Evolutionary conservation across 257 asterid genomes (phyloP).

Genomic region (Nicotiana attenuata): DNA sequence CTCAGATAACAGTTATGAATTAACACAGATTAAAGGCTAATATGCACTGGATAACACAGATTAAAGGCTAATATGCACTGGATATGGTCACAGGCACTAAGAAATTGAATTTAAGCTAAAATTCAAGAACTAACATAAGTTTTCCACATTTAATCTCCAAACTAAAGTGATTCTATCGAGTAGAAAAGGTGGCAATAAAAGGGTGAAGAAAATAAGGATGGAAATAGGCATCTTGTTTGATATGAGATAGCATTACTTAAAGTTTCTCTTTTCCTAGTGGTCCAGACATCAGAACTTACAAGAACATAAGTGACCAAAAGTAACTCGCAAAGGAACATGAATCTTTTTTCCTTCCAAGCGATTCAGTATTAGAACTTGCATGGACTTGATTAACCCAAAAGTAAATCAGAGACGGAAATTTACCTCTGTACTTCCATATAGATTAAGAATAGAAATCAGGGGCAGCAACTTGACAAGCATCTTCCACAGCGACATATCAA

Average conservation of each 20-base stretch:
- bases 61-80: background rate
- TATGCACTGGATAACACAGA: background rate
- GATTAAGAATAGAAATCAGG: constrained; percentile 59
- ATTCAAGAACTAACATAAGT: background rate
- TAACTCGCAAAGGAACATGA: background rate
- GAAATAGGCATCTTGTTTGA: background rate
- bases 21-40: no score
- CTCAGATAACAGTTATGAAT: background rate
- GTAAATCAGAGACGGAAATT: background rate
- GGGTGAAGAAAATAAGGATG: background rate
- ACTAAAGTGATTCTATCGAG: background rate
- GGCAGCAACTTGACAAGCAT: constrained; percentile 69
- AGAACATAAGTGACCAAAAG: background rate
- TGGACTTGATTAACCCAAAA: background rate
- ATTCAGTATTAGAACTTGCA: background rate
- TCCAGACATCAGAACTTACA: background rate
- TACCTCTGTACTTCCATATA: constrained; percentile 99
- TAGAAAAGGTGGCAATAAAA: background rate
- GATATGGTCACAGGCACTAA: background rate
- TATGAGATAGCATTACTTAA: background rate
- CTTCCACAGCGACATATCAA: constrained; percentile 56
- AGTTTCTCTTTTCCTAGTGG: background rate
- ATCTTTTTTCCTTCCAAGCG: background rate
- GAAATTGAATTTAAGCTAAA: background rate
- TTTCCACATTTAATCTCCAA: background rate